Base-by-base conservation (phyloP, 345 rosid species). In the Raphanus sativus region DNA sequence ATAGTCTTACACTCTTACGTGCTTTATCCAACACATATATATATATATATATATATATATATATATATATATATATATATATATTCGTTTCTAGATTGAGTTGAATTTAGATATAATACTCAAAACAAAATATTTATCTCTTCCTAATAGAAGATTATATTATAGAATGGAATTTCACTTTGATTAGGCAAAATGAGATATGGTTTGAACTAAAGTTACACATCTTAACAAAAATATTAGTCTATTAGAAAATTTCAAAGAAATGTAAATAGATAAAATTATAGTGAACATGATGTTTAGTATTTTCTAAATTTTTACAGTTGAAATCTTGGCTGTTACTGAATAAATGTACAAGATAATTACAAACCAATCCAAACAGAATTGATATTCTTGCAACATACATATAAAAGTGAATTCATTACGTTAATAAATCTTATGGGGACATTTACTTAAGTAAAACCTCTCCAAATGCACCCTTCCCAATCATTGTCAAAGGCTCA, bases 391-490 rank as follows among this genome's bases (percentile, higher is more conserved):
- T 60, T 60, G 34, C 64, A 13, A 61, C 28, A 70, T 65, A 60
- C 45, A 9, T 11, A 8, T 26, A 28, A 8, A 28, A 15, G 66
- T 4, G 6, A 55, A 48, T 2, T 52, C n/a, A 52, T 69, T 60
- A 60, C 17, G 36, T 55, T 11, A 30, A 21, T 73, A 29, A 73
- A 29, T 9, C 61, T 48, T 73, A 30, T 17, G 5, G 68, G 68
- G 33, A 32, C 24, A 73, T 15, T 73, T 29, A 29, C 50, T 48
- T 40, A 40, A 61, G 38, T 13, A 21, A 21, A 21, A 94, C 99
- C 99, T 95, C 99, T 73, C 99, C 99, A 45, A 95, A 95, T 78
- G 98, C 98, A 80, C 99, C 99, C 86, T 91, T 95, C 67, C 99
- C 99, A 81, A 95, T 95, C 98, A 95, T 92, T 62, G 99, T 95